Base-by-base conservation (phyloP, 768 basidiomycete genomes). In the Lactarius deliciosus region DNA sequence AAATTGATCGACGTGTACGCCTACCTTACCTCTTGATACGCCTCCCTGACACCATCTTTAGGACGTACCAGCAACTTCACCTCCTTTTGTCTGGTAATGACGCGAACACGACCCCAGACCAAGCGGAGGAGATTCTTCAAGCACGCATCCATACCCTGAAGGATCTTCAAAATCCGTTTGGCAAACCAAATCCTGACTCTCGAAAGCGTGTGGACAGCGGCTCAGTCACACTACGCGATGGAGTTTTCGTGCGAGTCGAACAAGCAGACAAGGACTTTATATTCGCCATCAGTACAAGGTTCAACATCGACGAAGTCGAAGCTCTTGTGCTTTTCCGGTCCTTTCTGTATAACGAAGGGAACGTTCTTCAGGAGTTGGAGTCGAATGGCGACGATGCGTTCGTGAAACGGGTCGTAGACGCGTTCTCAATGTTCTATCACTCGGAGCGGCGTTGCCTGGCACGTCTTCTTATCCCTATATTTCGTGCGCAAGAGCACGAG, bases 291-390 rank as follows among this genome's bases (percentile, higher is more conserved):
- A 92, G 93, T 77, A 75, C 81, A 53, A 82, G 81, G 65, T 88
- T 93, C 74, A 79, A 85, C 34, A 86, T 96, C 28, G 92, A 96
- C 77, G 86, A 96, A 72, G 79, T 94, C 1, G 86, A 89, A n/a
- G 87, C 92, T 0, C 81, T 90, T 53, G 77, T 89, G 5, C 81
- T 96, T 6, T 78, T 93, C 25, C 86, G 89, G 15, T 88, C 90
- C 0, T 95, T 91, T 72, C 78, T 91, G 10, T 89, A 89, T 77
- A 90, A 93, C 74, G 84, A 88, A 74, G 90, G 90, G 5, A 61
- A 58, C 22, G 56, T 69, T 22, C 68, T 65, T 1, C 60, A 69
- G 38, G 64, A 69, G 15, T 10, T 69, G 18, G 57, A 79, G 54
- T 75, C 81, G 41, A 76, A 79, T 34, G 79, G 85, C n/a, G 76